Conservation (phyloP, 148 eudicot genomes). For the Euryodendron excelsum region DNA sequence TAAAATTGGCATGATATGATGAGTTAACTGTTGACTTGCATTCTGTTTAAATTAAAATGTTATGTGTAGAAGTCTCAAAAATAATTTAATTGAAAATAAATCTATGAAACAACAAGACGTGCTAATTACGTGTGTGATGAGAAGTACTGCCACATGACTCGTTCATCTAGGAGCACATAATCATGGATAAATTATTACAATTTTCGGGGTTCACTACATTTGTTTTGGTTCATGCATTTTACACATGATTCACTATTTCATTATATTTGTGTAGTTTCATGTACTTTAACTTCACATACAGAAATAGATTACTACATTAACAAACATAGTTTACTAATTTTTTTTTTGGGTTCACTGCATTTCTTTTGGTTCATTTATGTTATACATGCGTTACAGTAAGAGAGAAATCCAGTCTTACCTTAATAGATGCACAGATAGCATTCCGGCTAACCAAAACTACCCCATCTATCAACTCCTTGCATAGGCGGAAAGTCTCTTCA, state of each 20-base stretch:
- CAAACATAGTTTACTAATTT: too few relatives aligned
- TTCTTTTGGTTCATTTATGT: too few relatives aligned
- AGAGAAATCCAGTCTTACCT: conserved; percentile 45
- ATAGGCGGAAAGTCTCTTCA: conserved; percentile 80
- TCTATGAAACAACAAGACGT: background rate
- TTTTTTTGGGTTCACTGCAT: too few relatives aligned
- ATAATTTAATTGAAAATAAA: background rate
- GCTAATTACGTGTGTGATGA: background rate
- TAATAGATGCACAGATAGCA: conserved; percentile 98
- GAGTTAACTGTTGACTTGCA: background rate
- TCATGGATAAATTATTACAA: too few relatives aligned
- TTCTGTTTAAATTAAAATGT: too few relatives aligned
- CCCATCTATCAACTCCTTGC: conserved; percentile 85
- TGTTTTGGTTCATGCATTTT: too few relatives aligned
- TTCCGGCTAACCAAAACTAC: conserved; percentile 95
- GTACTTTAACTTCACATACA: too few relatives aligned
- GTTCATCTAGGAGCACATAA: too few relatives aligned
- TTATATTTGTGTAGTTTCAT: too few relatives aligned
- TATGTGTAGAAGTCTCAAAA: background rate
- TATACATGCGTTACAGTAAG: background rate
- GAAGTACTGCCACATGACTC: background rate
- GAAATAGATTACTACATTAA: too few relatives aligned
- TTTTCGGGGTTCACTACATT: too few relatives aligned
- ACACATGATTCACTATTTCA: too few relatives aligned
- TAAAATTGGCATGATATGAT: background rate